These are phyloP conservation scores for Filosporella fistucella DNA, from an alignment of 495 filamentous ascomycete species.

Conservation along the genomic window DNA sequence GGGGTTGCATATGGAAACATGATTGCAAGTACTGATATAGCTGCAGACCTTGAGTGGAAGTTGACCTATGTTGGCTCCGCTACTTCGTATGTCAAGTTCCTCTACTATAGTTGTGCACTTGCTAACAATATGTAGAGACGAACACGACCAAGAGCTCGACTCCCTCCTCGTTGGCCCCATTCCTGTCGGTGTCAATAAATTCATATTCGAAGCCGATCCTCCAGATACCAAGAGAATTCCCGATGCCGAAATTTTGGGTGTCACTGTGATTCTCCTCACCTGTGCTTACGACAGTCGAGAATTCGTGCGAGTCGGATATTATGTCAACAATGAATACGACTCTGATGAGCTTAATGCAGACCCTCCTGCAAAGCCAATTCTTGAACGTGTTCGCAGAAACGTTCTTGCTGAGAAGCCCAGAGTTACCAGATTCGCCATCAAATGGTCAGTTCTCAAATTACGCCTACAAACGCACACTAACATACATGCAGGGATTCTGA, in stretches of 20 bases:
- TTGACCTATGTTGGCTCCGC: conserved; percentile 98
- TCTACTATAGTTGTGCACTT: neutral
- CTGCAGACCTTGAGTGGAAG: conserved; percentile 94
- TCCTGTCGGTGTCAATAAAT: conserved; percentile 96
- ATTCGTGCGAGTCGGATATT: conserved; percentile 98
- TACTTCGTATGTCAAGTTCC: conserved; percentile 74
- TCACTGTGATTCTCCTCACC: conserved; percentile 93
- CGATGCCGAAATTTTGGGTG: conserved; percentile 88
- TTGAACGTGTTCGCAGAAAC: conserved; percentile 86
- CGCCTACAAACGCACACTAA: neutral
- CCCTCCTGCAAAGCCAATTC: conserved; percentile 84
- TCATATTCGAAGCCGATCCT: conserved; percentile 93
- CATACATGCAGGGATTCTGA: conserved; percentile 74
- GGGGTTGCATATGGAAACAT: too few species aligned
- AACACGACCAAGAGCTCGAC: conserved; percentile 98
- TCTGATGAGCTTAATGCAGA: conserved; percentile 82
- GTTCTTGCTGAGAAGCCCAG: conserved; percentile 95
- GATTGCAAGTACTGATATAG: conserved; percentile 1
- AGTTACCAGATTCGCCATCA: conserved; percentile 97
- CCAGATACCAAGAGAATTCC: conserved; percentile 88
- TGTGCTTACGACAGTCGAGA: conserved; percentile 95
- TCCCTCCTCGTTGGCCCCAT: conserved; percentile 94
- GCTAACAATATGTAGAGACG: conserved; percentile 54
- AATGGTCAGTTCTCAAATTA: conserved; percentile 62
- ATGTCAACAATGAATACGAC: conserved; percentile 98